Conservation (phyloP, 169 alveolate genomes). For the Plasmodium gonderi region DNA sequence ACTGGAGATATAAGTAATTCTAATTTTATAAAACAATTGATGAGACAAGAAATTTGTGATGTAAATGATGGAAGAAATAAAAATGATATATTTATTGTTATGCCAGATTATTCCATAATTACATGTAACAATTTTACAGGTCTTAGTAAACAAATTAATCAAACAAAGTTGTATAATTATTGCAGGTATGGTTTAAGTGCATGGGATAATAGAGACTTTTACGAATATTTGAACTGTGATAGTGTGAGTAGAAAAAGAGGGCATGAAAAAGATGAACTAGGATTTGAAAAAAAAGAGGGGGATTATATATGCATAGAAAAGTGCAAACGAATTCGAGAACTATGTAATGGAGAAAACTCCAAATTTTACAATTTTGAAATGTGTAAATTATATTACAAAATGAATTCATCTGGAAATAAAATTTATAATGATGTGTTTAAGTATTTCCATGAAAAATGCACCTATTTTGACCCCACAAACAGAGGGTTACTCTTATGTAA, state of each 20-base stretch:
- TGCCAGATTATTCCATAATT: not conserved
- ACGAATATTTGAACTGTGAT: constrained; percentile 19
- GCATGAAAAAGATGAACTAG: not conserved
- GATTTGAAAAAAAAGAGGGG: not conserved
- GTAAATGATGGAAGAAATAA: not conserved
- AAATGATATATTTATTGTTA: constrained; percentile 4
- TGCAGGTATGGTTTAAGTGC: constrained; percentile 29
- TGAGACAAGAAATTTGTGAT: constrained; percentile 11
- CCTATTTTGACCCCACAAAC: constrained; percentile 50
- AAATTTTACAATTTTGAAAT: constrained; percentile 28
- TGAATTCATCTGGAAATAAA: not conserved
- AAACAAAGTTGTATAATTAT: constrained; percentile 1
- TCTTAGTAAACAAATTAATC: not conserved
- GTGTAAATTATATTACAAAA: constrained; percentile 37
- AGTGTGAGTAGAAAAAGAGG: not conserved
- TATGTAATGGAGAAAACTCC: not conserved
- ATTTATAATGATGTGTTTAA: not conserved
- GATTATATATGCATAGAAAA: not conserved
- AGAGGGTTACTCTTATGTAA: constrained; percentile 80
- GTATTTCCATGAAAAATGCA: constrained; percentile 6
- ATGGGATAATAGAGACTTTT: constrained; percentile 24
- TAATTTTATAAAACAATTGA: not conserved
- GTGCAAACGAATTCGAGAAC: not conserved
- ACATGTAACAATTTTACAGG: not conserved
- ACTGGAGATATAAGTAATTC: not conserved